Base-by-base conservation (phyloP, 768 basidiomycete species). In the Xerocomus brunneocitrinus region DNA sequence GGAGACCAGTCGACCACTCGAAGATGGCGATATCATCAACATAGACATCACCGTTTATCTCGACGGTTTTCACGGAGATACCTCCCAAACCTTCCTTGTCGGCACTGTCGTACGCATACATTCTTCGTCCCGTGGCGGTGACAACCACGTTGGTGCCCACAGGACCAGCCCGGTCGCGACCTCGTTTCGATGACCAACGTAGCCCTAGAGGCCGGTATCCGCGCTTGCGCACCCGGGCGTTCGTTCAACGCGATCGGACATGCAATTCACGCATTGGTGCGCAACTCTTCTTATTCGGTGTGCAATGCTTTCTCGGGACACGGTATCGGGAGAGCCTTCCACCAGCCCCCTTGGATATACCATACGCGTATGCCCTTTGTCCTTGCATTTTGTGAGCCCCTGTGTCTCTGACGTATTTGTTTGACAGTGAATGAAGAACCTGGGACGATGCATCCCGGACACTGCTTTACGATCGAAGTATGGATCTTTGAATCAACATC, bases 391-490 rank as follows among this genome's bases (percentile, higher is more conserved):
- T 3, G n/a, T 6, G 2, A 27, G 4, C 9, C 25, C 13, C 13
- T n/a, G 32, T 12, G 5, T 31, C n/a, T 38, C 22, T 32, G 30
- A 54, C 8, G 28, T 34, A 5, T 8, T 48, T 38, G 40, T 13
- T 8, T 13, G 46, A n/a, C 57, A 93, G 92, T 78, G 49, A 95
- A 95, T 56, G 82, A 88, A 22, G 91, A 91, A 55, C 87, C 88
- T 2, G 92, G 85, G 0, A 63, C 77, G 14, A 95, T 97, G 93
- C 66, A 69, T 48, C 86, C 86, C 0, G 93, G 94, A 0, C 84
- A 95, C 66, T 91, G 91, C 63, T 95, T 97, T 62, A 95, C 94
- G 0, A 93, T 97, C 38, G 94, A 97, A 79, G 90, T 85, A 53
- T 16, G 73, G 49, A 12, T 24, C 7, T 38, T 36, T 5, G 12